These are phyloP conservation scores for Ustilago crameri DNA, from an alignment of 1,284 basidiomycete species.

Conservation along the genomic window DNA sequence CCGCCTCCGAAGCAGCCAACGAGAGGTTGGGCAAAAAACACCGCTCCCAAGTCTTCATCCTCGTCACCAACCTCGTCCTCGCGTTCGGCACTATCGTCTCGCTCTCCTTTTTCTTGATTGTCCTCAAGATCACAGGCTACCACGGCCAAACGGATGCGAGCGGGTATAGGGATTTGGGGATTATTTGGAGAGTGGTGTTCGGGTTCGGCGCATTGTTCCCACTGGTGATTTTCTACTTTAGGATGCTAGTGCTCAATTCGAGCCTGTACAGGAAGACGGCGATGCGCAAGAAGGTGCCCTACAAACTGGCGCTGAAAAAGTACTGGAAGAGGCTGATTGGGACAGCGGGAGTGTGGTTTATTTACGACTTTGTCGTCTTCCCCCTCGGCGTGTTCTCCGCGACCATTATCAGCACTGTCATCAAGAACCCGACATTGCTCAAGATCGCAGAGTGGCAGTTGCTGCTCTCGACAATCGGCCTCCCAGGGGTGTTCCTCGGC, in stretches of 20 bases:
- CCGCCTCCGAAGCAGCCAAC: conserved; percentile 79
- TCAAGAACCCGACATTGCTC: conserved; percentile 71
- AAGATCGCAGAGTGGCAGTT: conserved; percentile 76
- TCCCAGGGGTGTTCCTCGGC: conserved; percentile 77
- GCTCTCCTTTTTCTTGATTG: conserved; percentile 78
- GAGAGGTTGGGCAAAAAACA: conserved; percentile 74
- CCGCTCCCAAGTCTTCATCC: conserved; percentile 79
- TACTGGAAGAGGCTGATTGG: conserved; percentile 73
- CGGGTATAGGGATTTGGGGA: conserved; percentile 75
- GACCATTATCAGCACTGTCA: conserved; percentile 70
- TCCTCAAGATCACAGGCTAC: conserved; percentile 71
- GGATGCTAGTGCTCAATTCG: conserved; percentile 63
- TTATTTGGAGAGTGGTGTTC: conserved; percentile 81
- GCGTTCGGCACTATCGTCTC: conserved; percentile 74
- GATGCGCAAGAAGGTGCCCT: conserved; percentile 72
- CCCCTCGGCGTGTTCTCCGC: conserved; percentile 74
- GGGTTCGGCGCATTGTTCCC: conserved; percentile 79
- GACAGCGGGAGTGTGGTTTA: conserved; percentile 47
- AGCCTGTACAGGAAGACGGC: conserved; percentile 45
- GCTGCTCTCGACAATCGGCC: conserved; percentile 75
- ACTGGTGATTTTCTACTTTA: conserved; percentile 78
- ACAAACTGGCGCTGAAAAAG: conserved; percentile 74
- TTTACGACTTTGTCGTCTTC: conserved; percentile 80
- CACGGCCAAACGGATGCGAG: conserved; percentile 52
- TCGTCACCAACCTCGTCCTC: conserved; percentile 75